A percentile compares a stretch with the other conserved stretches of the same genome.
Evolutionary conservation across 768 basidiomycete species (phyloP).

Genomic region (Psilocybe tampanensis): DNA sequence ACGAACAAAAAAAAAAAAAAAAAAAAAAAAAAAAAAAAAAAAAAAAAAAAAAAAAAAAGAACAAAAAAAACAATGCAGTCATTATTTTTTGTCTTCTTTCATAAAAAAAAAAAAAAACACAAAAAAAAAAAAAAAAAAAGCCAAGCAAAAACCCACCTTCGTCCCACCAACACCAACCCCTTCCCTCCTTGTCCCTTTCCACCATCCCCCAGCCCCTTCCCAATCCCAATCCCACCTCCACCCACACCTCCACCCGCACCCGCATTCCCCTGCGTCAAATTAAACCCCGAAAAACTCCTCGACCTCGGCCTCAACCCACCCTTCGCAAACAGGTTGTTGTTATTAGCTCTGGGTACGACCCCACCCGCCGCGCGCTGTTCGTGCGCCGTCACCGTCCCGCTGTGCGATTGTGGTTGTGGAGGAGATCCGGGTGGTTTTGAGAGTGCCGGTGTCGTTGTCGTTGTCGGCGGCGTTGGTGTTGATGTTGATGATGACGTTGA

Average conservation of each 20-base stretch:
- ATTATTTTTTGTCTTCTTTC: too few species aligned
- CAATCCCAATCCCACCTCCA: conserved; percentile 31
- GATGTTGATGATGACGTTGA: too few species aligned
- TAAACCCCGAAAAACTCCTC: conserved; percentile 78
- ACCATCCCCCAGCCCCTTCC: too few species aligned
- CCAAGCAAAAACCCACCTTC: conserved; percentile 31
- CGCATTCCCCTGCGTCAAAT: conserved; percentile 33
- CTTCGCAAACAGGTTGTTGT: too few species aligned
- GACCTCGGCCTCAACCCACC: conserved; percentile 57
- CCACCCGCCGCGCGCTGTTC: conserved; percentile 5
- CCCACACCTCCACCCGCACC: conserved; percentile 24
- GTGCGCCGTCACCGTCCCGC: neutral
- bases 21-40: neutral
- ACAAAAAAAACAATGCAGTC: conserved; percentile 2
- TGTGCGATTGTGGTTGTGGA: too few species aligned
- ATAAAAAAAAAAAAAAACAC: too few species aligned
- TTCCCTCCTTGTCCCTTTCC: too few species aligned
- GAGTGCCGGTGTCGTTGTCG: neutral
- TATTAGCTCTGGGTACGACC: conserved; percentile 57
- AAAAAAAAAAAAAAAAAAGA: neutral
- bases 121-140: too few species aligned
- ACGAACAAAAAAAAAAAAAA: neutral
- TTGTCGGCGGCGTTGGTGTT: neutral
- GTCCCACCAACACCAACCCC: conserved; percentile 30
- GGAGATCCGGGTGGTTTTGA: too few species aligned